Evolutionary conservation across 306 rosid genomes (phyloP), one percentile per base, ranked within the genome.

Genomic region (Cicer arietinum): DNA sequence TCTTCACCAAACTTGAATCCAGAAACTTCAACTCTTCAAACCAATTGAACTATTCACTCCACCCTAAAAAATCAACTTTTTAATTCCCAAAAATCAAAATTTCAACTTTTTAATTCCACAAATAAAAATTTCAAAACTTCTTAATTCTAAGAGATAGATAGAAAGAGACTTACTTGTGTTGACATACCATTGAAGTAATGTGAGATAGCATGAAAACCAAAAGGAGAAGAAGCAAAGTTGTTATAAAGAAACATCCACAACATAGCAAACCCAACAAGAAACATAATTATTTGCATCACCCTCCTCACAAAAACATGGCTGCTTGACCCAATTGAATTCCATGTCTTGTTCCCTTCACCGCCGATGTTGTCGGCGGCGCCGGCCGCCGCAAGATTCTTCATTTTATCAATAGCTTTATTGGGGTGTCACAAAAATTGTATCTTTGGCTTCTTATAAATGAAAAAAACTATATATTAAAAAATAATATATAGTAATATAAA

Each of bases 201-300:
- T 7, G 85, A 77, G 69, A 70, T 54, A 22, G 68, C n/a, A 12
- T 77, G 76, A 62, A 86, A 79, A n/a, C 72, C 79, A 37, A 82
- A 79, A 20, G 87, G 84, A 48, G 72, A 47, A 43, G 75, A 47
- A 43, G 75, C 79, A 43, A 82, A 39, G 63, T 74, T 82, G 67
- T 74, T 82, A 4, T 44, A 78, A 42, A 84, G 46, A 73, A 82
- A 20, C 22, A 86, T 11, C 80, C 74, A 76, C 48, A 82, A 40
- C 25, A 81, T 76, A 8, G 14, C 76, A 50, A 83, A 51, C 10
- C 83, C 91, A 14, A 84, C 66, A 57, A 86, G 59, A 8, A 82
- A 8, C 45, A 77, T 8, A 7, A 46, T 16, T 30, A 52, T 6
- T 41, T 41, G 69, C 7, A 62, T 44, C 17, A 63, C 10, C 79